Percentiles rank a stretch among this genome's conserved stretches.
Conservation (phyloP, 805 yeast species). For the Zygosaccharomyces rouxii region DNA sequence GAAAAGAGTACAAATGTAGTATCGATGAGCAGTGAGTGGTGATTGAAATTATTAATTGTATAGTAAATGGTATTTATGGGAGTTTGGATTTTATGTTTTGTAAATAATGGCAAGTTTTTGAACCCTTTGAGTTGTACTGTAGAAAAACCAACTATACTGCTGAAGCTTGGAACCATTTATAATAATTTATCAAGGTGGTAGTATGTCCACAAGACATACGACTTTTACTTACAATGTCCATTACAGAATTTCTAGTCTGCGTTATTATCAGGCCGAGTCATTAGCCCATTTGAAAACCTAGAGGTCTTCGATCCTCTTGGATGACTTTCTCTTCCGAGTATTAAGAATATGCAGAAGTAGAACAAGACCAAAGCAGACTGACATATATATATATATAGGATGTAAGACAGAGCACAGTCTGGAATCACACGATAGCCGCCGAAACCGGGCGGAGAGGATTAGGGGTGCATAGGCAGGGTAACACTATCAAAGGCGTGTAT, state of each 20-base stretch:
- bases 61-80: not conserved
- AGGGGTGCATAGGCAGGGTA: not conserved
- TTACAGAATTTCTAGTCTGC: too few relatives aligned
- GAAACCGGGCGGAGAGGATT: not conserved
- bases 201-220: too few relatives aligned
- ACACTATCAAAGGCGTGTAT: not conserved
- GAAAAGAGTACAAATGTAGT: slow-evolving; percentile 17
- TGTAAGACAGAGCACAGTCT: not conserved
- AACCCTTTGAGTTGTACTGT: not conserved
- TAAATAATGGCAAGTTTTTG: not conserved
- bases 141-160: too few relatives aligned
- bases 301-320: too few relatives aligned
- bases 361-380: not conserved
- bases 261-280: too few relatives aligned
- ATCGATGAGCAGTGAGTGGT: slow-evolving; percentile 27
- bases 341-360: too few relatives aligned
- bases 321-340: too few relatives aligned
- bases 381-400: not conserved
- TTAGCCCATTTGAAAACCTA: too few relatives aligned
- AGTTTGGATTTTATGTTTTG: not conserved
- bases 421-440: not conserved
- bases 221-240: too few relatives aligned
- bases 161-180: too few relatives aligned
- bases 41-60: not conserved
- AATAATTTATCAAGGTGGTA: too few relatives aligned